These are phyloP conservation scores for Hypoxylon sp. DNA, from an alignment of 2,329 filamentous ascomycete genomes.

Conservation along the genomic window DNA sequence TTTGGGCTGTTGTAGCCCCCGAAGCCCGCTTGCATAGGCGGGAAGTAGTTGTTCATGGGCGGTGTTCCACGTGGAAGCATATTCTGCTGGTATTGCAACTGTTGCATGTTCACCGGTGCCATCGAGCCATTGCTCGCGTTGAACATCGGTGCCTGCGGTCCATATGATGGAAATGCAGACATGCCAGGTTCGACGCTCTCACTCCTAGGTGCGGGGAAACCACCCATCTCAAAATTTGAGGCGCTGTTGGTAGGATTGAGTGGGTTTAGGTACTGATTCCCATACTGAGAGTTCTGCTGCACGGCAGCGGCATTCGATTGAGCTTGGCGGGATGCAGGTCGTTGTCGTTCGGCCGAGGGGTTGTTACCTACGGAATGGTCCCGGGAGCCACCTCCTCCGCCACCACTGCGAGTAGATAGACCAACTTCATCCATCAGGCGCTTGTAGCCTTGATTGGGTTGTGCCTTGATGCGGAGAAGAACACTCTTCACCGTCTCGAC, in stretches of 20 bases:
- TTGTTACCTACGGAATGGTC: slow-evolving; percentile 63
- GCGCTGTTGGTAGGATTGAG: slow-evolving; percentile 60
- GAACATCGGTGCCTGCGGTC: slow-evolving; percentile 68
- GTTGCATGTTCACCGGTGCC: slow-evolving; percentile 66
- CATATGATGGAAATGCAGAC: slow-evolving; percentile 66
- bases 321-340: slow-evolving; percentile 71
- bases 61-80: slow-evolving; percentile 69
- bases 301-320: slow-evolving; percentile 53
- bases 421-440: slow-evolving; percentile 98
- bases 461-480: slow-evolving; percentile 89
- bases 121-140: slow-evolving; percentile 63
- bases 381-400: slow-evolving; percentile 61
- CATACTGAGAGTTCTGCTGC: slow-evolving; percentile 58
- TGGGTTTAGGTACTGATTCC: slow-evolving; percentile 69
- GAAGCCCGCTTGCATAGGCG: slow-evolving; percentile 69
- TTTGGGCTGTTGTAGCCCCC: slow-evolving; percentile 66
- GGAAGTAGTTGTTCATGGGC: slow-evolving; percentile 71
- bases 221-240: slow-evolving; percentile 65
- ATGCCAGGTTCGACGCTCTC: slow-evolving; percentile 68
- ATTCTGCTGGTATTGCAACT: slow-evolving; percentile 72
- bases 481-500: slow-evolving; percentile 94
- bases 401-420: slow-evolving; percentile 75
- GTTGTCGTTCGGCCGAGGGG: slow-evolving; percentile 66
- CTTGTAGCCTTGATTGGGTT: slow-evolving; percentile 97
- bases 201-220: slow-evolving; percentile 66